Base-by-base conservation (phyloP, 2,329 filamentous ascomycete genomes). In the Nemania sp. region DNA sequence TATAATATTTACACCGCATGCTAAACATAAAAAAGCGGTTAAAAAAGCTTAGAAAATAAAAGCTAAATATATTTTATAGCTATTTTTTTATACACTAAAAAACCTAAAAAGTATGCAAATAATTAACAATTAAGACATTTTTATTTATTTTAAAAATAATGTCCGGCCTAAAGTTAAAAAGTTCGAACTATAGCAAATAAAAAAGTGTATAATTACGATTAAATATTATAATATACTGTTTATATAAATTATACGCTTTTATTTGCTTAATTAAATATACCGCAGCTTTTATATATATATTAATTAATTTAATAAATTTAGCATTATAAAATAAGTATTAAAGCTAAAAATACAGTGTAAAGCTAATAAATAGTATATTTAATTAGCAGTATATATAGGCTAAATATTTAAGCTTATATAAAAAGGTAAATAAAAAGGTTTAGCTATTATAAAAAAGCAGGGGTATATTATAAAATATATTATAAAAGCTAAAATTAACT, bases 321-420 rank as follows among this genome's bases (percentile, higher is more conserved):
- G 39, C 39, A 9, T 50, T 50, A n/a, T 40, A 21, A 50, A 50
- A 50, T 6, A 39, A 10, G 11, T 50, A 39, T 25, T 50, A 25
- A n/a, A 50, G 9, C 21, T 39, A 50, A 25, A 21, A 50, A 40
- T 40, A 3, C 18, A 39, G 4, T 11, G 6, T 12, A 10, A 39
- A 50, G 18, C 13, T 25, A 11, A n/a, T 50, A 39, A 40, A 50
- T 25, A 7, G 4, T 21, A 6, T 10, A 6, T 50, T 25, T 25
- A 10, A 2, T 2, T 25, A 21, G 6, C 9, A 50, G 39, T 13
- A 5, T 3, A 50, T 51, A 29, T 51, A 20, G 37, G 10, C 13
- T 15, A 50, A 50, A 13, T 10, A 51, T 12, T 20, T 25, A 9
- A n/a, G n/a, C n/a, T 51, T 51, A 51, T 51, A 51, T 17, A 51